Base-by-base conservation (phyloP, 805 yeast species). In the Wickerhamiella kurtzmanii region DNA sequence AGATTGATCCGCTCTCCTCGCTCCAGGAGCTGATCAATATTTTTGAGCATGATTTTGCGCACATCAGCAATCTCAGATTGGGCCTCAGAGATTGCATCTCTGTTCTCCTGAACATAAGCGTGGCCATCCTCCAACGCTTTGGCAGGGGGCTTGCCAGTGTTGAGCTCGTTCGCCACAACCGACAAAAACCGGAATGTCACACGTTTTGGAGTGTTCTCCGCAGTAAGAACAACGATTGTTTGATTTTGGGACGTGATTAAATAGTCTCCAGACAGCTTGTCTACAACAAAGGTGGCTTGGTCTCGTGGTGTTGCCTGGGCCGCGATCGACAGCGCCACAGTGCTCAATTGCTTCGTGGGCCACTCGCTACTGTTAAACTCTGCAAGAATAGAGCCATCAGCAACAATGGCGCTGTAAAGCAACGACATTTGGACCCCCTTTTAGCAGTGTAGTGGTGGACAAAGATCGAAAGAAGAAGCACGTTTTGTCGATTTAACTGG, bases 1-100 rank as follows among this genome's bases (percentile, higher is more conserved):
- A 74, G 63, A 53, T 76, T 74, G 49, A 85, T 76, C 45, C 82
- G 73, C 56, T 85, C 95, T 18, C 94, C 94, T 44, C 95, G 73
- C 53, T 76, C 77, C 54, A 85, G 66, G 21, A 86, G 72, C 58
- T 76, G 71, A 55, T 79, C 85, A 46, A 82, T 77, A 56, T 82
- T 82, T 50, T 79, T 82, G 49, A 77, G 72, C 87, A 82, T 80
- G 51, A 82, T 62, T 45, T 73, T 73, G 53, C 80, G 68, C 20
- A 82, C 82, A 57, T 79, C 79, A 46, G 75, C 76, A 18, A 81
- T 71, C 50, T 82, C 87, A 48, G 52, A 44, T 44, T 59, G 57
- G 6, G 67, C 66, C 25, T 53, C 48, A 9, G 47, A 52, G 9
- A 58, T 43, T 20, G 46, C 51, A 48, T 63, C 65, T 18, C 45